Conservation (phyloP, 1,284 basidiomycete genomes). For the Rhodotorula mucilaginosa region DNA sequence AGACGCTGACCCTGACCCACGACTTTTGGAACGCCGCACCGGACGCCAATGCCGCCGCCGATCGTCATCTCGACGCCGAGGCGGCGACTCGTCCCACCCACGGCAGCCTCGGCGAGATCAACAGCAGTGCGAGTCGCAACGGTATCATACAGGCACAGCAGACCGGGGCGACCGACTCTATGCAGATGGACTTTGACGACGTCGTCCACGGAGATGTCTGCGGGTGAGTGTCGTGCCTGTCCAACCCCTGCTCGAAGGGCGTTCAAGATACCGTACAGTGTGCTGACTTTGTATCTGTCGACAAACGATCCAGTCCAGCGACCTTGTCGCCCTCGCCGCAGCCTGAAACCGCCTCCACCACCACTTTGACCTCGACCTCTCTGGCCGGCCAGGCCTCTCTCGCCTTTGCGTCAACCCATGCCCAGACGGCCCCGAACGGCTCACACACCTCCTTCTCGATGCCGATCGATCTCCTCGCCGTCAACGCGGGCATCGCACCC, state of each 20-base stretch:
- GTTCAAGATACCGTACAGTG: not conserved
- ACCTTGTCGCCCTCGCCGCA: not conserved
- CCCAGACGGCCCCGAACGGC: not conserved
- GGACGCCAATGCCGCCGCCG: not conserved
- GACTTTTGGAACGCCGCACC: constrained; percentile 32
- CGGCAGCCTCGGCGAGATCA: too few relatives aligned
- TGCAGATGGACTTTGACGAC: constrained; percentile 32
- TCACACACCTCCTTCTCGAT: constrained; percentile 14
- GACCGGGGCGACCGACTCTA: not conserved
- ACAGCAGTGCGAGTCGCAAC: too few relatives aligned
- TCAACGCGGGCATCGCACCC: constrained; percentile 33
- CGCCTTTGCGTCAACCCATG: not conserved
- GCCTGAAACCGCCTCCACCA: not conserved
- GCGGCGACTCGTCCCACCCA: too few relatives aligned
- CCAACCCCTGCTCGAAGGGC: not conserved
- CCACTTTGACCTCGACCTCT: not conserved
- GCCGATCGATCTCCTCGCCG: constrained; percentile 23
- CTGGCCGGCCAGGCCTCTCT: too few relatives aligned
- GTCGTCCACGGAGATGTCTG: constrained; percentile 30
- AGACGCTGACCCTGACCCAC: not conserved
- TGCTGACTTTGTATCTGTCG: not conserved
- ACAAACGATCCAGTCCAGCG: not conserved
- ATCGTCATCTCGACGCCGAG: not conserved
- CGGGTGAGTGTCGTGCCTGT: constrained; percentile 19
- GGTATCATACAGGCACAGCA: too few relatives aligned